phyloP scores from a whole-genome alignment of 208 protist genomes.

The Leishmania tropica region DNA sequence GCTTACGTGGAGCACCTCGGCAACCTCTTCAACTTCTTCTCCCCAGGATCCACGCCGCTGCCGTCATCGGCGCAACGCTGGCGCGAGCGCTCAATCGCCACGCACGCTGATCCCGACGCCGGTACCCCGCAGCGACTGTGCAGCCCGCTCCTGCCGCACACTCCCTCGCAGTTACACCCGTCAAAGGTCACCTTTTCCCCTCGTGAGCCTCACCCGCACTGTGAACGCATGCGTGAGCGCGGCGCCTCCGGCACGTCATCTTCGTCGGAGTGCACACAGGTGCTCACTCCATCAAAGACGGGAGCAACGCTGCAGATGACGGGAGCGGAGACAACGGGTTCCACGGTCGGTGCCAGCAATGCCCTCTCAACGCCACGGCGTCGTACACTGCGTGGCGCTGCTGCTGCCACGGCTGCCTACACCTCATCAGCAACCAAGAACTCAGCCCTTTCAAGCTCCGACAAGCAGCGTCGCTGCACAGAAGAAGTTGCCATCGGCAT shows the following conservation, averaged over 20 bases:
- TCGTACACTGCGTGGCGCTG: constrained; percentile 18
- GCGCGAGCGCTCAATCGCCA: neutral
- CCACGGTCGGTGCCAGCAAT: neutral
- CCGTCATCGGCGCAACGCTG: constrained; percentile 12
- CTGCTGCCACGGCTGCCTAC: constrained; percentile 2
- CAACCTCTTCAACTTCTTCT: constrained; percentile 41
- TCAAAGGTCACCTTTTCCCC: neutral
- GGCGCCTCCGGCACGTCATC: neutral
- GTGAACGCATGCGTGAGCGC: neutral
- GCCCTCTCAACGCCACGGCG: constrained; percentile 18
- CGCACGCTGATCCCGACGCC: neutral
- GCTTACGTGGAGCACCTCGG: constrained; percentile 36
- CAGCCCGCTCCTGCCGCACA: neutral
- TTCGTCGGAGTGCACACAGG: neutral
- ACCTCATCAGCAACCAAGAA: neutral
- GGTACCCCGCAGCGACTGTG: neutral
- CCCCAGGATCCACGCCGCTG: constrained; percentile 43
- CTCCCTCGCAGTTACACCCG: neutral
- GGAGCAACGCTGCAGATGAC: neutral
- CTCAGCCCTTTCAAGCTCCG: neutral
- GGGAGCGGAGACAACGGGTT: neutral
- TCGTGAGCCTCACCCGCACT: neutral
- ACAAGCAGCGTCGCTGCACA: neutral
- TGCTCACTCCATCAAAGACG: neutral
- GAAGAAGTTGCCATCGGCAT: neutral